Evolutionary conservation across 352 stramenopile genomes (phyloP), one percentile per base, ranked within the genome.

Genomic region (Pythium aquatile): DNA sequence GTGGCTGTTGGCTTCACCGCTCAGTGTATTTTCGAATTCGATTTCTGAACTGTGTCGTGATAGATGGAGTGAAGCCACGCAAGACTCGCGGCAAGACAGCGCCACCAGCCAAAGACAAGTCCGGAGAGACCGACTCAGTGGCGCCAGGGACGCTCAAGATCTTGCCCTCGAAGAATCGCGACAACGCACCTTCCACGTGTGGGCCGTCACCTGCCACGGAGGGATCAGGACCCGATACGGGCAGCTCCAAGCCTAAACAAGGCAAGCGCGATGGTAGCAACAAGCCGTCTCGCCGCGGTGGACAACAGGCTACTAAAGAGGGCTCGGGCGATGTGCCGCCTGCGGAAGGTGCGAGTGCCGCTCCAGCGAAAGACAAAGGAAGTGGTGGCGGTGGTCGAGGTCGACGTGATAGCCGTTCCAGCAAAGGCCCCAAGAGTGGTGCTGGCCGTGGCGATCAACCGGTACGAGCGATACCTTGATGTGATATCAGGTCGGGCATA

Each of bases 81-180:
- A 87, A 87, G 62, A 56, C 68, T 30, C 77, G 76, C 0, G 57
- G 48, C 4, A 72, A 73, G 16, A 26, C 37, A 13, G 74, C 77
- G 35, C 48, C 48, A 4, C 11, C 26, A 35, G 11, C 48, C 6
- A 85, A 77, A 46, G 78, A 88, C 6, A 65, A 63, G 20, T n/a
- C 24, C 0, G 51, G 17, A 6, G 54, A 68, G 1, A 13, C 26
- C 2, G 69, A 73, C 32, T 5, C 46, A 17, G 30, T 78, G 2
- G 66, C 85, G 48, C 78, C 78, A 44, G 82, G 79, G 2, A 69
- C 70, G 58, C 40, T 90, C 20, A 77, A 75, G 32, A 88, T 90
- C 30, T 88, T 90, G 80, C 39, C 46, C 17, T 6, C 40, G 17
- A 72, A 72, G 29, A 51, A 29, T 10, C 63, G 61, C 17, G 56